Base-by-base conservation (phyloP, 2,329 filamentous ascomycete species). In the Colletotrichum liaoningense region DNA sequence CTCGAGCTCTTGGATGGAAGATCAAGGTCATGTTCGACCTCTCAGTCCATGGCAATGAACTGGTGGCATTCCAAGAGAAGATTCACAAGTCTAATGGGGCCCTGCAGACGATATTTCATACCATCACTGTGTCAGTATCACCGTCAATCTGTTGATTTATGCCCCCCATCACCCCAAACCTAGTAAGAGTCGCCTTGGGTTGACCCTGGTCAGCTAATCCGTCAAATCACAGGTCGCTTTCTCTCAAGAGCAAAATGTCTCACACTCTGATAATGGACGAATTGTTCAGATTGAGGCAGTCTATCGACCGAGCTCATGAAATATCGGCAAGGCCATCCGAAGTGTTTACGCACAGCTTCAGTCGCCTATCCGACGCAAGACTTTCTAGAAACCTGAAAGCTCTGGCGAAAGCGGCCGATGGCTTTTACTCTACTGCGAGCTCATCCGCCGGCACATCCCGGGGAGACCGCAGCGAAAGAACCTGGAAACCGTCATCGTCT, bases 91-190 rank as follows among this genome's bases (percentile, higher is more conserved):
- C 76, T 14, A 79, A 79, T 24, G 77, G 74, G 55, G 77, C 77
- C 3, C 64, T 80, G 49, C 78, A 79, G 63, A 79, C 78, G 2
- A 78, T 79, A 56, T 67, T 79, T 2, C 76, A 77, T 30, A 75
- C 78, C 6, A 77, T 80, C 59, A 76, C 69, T 11, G 74, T 79
- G 72, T 77, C 58, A 67, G 42, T 46, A 8, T 9, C 3, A 74
- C 42, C 22, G 5, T 22, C 5, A 22, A 7, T 28, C 28, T 46
- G 16, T 46, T 46, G 42, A 46, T 14, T 46, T 46, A 46, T n/a
- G 1, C 16, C 42, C 14, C 1, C 30, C 30, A 1, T 1, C 0
- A 1, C 30, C 30, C 30, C 8, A 30, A 30, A 9, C 30, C 8
- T 9, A 30, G 30, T 30, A 1, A 30, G 5, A 16, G 14, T 16